Base-by-base conservation (phyloP, 108 stramenopile genomes). In the Tribonema minus region DNA sequence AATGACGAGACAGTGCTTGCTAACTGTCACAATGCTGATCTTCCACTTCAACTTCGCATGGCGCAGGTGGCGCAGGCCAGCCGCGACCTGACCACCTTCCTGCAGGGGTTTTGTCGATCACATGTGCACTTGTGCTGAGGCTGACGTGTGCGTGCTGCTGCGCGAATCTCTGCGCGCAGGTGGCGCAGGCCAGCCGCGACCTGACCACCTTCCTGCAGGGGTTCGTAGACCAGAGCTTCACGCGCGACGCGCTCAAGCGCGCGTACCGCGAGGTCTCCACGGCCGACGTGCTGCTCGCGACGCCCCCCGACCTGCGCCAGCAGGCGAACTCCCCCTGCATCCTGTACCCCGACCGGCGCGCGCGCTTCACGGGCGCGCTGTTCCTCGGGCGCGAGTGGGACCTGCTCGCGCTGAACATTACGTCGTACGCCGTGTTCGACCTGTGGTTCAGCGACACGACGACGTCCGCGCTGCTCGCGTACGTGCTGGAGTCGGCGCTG, bases 331-430 rank as follows among this genome's bases (percentile, higher is more conserved):
- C 61, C 35, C 85, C 61, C 31, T 90, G 36, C 77, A 83, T 92
- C 58, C 82, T 92, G 74, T 80, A 87, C 26, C 88, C 88, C 4
- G 91, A 92, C 72, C 37, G 58, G 6, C 60, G 77, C 20, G 64
- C 36, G 41, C 64, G 76, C 26, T 91, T 86, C 77, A 66, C 88
- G 32, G 70, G 39, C 20, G 75, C 83, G 6, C 76, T 86, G 26
- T 88, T 91, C 37, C 81, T 90, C 7, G 92, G 91, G 25, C 76
- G 72, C 38, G 91, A 91, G 65, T 30, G 74, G 26, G 88, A 91
- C 41, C 72, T 91, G 2, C 66, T 90, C 7, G 58, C 91, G 15
- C 88, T 91, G 38, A 87, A 91, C 37, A 78, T 91, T 37, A 79
- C 90, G n/a, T 76, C 87, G 1, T 90, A 88, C 80, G 84, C 89